phyloP scores from a whole-genome alignment of 1,139 yeast species.

The Scheffersomyces quercinus region DNA sequence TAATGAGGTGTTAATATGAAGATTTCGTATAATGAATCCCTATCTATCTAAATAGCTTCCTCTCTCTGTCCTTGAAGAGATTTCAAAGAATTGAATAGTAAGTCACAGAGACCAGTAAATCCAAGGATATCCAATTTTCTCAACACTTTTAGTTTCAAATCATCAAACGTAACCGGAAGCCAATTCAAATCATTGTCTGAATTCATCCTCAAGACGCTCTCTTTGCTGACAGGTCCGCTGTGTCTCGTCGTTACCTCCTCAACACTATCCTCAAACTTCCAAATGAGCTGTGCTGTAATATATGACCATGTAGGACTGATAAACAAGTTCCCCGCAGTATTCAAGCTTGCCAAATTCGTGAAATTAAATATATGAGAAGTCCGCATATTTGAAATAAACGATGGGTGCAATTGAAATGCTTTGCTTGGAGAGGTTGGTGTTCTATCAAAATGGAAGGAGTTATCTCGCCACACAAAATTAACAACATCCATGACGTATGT shows the following conservation, averaged over 20 bases:
- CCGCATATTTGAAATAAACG: conserved; percentile 35
- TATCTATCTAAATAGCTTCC: not conserved
- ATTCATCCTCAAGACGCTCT: conserved; percentile 24
- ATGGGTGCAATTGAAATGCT: conserved; percentile 43
- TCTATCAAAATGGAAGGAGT: conserved; percentile 28
- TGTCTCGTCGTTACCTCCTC: conserved; percentile 34
- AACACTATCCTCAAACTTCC: conserved; percentile 48
- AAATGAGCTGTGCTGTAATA: conserved; percentile 43
- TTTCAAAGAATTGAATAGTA: conserved; percentile 48
- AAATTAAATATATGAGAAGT: conserved; percentile 30
- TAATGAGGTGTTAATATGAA: no score
- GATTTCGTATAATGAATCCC: not conserved
- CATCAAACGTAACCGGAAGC: conserved; percentile 35
- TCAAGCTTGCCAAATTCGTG: conserved; percentile 19
- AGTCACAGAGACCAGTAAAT: conserved; percentile 43
- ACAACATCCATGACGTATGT: conserved; percentile 60
- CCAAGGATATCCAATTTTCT: conserved; percentile 35
- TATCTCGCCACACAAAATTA: conserved; percentile 65
- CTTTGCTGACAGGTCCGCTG: conserved; percentile 45
- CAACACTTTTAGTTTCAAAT: conserved; percentile 39
- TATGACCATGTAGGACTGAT: conserved; percentile 57
- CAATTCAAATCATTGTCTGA: conserved; percentile 24
- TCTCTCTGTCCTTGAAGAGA: conserved; percentile 32
- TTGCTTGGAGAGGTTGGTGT: conserved; percentile 21
- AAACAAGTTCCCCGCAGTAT: conserved; percentile 50